These are phyloP conservation scores for Puccinia triticina DNA, from an alignment of 1,284 basidiomycete species.

Conservation along the genomic window DNA sequence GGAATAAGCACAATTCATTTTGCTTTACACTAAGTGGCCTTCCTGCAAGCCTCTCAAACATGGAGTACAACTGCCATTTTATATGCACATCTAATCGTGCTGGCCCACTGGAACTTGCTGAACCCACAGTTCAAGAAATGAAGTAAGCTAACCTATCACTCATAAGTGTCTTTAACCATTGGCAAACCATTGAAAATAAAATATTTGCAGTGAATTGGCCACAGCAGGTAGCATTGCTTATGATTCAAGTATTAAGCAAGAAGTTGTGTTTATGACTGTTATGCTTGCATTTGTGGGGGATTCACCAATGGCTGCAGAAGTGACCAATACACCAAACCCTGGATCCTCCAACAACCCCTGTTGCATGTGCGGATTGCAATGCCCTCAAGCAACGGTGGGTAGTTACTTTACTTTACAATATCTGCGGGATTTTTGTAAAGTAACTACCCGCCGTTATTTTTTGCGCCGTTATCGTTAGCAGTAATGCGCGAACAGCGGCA, in stretches of 20 bases:
- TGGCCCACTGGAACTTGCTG: background rate
- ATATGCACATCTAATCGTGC: background rate
- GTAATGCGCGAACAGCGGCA: no score
- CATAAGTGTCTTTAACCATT: background rate
- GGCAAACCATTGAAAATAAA: background rate
- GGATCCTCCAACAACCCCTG: background rate
- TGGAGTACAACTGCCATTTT: conserved; percentile 16
- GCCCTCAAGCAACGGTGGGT: background rate
- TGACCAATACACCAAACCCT: conserved; percentile 14
- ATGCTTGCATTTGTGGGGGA: background rate
- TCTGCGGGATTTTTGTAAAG: no score
- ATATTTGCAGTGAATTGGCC: background rate
- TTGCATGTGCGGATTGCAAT: background rate
- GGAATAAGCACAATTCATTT: conserved; percentile 9
- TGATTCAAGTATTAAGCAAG: no score
- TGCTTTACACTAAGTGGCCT: background rate
- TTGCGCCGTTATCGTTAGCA: no score
- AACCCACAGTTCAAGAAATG: background rate
- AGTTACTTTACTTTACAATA: no score
- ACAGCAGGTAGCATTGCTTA: no score
- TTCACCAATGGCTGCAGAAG: conserved; percentile 11
- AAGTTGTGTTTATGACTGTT: no score
- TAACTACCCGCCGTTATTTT: no score
- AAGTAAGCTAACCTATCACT: background rate
- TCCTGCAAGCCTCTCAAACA: background rate